Conservation (phyloP, 352 stramenopile genomes). For the Pythium phragmitis region DNA sequence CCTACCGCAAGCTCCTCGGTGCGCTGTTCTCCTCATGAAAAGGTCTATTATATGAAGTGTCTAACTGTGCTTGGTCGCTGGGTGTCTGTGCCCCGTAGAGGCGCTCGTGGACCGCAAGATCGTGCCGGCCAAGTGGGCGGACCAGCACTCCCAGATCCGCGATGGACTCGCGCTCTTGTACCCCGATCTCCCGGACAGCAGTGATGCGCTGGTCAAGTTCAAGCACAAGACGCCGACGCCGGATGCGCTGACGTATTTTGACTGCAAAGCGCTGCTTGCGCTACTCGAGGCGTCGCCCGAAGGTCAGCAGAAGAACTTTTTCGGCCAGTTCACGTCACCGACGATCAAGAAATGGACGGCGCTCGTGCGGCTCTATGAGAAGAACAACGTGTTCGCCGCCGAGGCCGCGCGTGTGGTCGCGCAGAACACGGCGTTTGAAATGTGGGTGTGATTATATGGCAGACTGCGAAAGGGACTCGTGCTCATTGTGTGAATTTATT, state of each 20-base stretch:
- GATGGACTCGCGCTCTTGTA: constrained; percentile 57
- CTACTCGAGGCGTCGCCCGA: constrained; percentile 64
- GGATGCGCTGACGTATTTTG: constrained; percentile 72
- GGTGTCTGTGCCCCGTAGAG: constrained; percentile 32
- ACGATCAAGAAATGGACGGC: constrained; percentile 70
- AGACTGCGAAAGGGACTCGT: background rate
- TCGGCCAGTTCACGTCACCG: constrained; percentile 78
- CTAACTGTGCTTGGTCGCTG: background rate
- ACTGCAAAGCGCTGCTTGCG: constrained; percentile 69
- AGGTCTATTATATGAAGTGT: background rate
- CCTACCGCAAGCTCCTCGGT: constrained; percentile 80
- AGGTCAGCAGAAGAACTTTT: constrained; percentile 66
- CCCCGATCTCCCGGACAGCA: constrained; percentile 42
- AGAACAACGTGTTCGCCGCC: constrained; percentile 74
- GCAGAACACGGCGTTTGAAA: constrained; percentile 78
- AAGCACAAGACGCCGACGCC: constrained; percentile 42
- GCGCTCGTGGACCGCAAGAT: constrained; percentile 69
- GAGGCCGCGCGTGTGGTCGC: constrained; percentile 71
- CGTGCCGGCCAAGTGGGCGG: constrained; percentile 68
- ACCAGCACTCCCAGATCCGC: constrained; percentile 63
- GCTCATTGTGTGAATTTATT: background rate
- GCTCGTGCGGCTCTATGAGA: constrained; percentile 72
- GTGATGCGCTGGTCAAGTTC: constrained; percentile 48
- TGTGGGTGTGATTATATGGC: constrained; percentile 33
- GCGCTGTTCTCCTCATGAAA: constrained; percentile 10